Base-by-base conservation (phyloP, 2,329 filamentous ascomycete species). In the Fusarium chaquense region DNA sequence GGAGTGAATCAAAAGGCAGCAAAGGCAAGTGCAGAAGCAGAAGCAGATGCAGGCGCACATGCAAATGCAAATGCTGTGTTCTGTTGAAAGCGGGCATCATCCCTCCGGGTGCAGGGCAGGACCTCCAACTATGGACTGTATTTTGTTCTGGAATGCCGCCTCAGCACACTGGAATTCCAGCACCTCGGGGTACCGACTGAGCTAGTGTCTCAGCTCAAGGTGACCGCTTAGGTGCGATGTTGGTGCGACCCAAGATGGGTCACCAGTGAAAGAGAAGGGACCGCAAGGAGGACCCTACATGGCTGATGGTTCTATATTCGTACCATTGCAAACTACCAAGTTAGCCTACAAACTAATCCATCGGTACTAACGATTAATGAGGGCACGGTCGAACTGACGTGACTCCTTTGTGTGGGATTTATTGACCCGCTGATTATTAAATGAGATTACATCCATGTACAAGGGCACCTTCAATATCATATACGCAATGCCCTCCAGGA, bases 91-190 rank as follows among this genome's bases (percentile, higher is more conserved):
- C 41, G 22, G 41, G 41, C 51, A 41, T 35, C 33, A 45, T 24
- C 28, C 36, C 50, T 47, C 46, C 62, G 46, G 36, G 64, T 49
- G 62, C 62, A 62, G 50, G 38, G 36, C 50, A 22, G n/a, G n/a
- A 36, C 26, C 7, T 16, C 32, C 47, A 18, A 36, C 35, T 10
- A 36, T 9, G 16, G 28, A 22, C 36, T 30, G 35, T 51, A 51
- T 44, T 44, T 62, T 26, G 30, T 63, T 69, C 67, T 70, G 67
- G 67, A 70, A 71, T 68, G 67, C n/a, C 10, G 22, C 52, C 56
- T 51, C 54, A 52, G 32, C 22, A 38, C 50, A 57, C 62, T 70
- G 63, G 67, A 70, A 70, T 70, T 70, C 67, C 58, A 70, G 47
- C 47, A 35, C 24, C 22, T 58, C 30, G 51, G 47, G 51, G 22